Percentiles rank a stretch among this genome's conserved stretches.
Evolutionary conservation across 192 early-diverging fungal genomes (phyloP).

Genomic region (Coemansia sp.): DNA sequence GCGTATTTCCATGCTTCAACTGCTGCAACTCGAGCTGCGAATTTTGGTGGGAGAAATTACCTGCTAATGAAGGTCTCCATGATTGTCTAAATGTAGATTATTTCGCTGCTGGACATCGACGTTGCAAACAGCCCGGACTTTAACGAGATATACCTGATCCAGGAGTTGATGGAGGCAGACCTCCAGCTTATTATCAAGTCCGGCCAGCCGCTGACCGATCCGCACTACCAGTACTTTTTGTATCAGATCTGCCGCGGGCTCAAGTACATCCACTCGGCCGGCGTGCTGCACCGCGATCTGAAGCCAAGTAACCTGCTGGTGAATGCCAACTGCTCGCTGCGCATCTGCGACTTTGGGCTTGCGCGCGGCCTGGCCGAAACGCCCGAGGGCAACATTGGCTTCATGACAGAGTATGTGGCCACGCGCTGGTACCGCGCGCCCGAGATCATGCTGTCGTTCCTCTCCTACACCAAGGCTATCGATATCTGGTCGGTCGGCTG

Average conservation of each 20-base stretch:
- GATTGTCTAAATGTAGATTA: slow-evolving; percentile 63
- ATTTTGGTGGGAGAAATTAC: too few relatives aligned
- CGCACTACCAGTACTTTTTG: slow-evolving; percentile 99
- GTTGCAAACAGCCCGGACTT: slow-evolving; percentile 79
- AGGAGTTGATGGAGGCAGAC: slow-evolving; percentile 99
- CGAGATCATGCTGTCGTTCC: slow-evolving; percentile 97
- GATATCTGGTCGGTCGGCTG: slow-evolving; percentile 99
- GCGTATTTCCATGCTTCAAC: background rate
- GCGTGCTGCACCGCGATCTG: slow-evolving; percentile 95
- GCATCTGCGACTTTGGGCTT: slow-evolving; percentile 99
- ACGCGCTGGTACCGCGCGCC: slow-evolving; percentile 99
- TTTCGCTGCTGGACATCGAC: slow-evolving; percentile 89
- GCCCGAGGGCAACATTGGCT: slow-evolving; percentile 78
- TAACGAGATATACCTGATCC: slow-evolving; percentile 94
- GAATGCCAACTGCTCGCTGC: slow-evolving; percentile 88
- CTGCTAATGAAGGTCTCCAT: too few relatives aligned
- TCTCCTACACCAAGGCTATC: slow-evolving; percentile 98
- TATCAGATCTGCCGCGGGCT: slow-evolving; percentile 96
- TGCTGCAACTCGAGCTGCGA: background rate
- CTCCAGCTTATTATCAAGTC: slow-evolving; percentile 96
- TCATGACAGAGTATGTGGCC: slow-evolving; percentile 99
- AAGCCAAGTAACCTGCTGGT: slow-evolving; percentile 92
- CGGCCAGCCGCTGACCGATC: slow-evolving; percentile 87
- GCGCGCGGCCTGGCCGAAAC: slow-evolving; percentile 88
- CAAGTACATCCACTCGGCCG: slow-evolving; percentile 98